phyloP scores from a whole-genome alignment of 169 alveolate genomes.

The Pseudocohnilembus persalinus region DNA sequence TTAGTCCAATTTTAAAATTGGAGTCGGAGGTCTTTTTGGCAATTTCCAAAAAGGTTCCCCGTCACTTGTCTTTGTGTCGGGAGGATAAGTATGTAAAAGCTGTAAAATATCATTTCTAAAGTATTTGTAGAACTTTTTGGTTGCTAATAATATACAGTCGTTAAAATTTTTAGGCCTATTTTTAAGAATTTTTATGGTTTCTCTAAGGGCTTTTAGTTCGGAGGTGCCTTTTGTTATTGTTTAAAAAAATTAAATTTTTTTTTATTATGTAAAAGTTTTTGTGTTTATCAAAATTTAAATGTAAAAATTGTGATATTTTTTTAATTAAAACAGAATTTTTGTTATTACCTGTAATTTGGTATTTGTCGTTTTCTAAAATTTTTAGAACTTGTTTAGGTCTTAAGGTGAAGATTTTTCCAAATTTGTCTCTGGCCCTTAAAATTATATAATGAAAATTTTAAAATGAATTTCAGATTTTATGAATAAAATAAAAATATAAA shows the following conservation, averaged over 20 bases:
- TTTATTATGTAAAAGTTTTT: too few relatives aligned
- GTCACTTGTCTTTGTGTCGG: conserved; percentile 75
- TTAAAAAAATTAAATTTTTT: background rate
- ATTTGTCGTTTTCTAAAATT: conserved; percentile 45
- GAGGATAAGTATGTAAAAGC: conserved; percentile 78
- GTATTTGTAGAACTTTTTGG: conserved; percentile 68
- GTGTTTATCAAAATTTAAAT: too few relatives aligned
- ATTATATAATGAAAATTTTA: too few relatives aligned
- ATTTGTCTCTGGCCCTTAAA: conserved; percentile 87
- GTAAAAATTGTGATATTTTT: too few relatives aligned
- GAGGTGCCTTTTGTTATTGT: conserved; percentile 28
- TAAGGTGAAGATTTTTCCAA: conserved; percentile 70
- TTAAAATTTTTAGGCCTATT: conserved; percentile 71
- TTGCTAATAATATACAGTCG: conserved; percentile 71
- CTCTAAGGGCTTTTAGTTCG: conserved; percentile 56
- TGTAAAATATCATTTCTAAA: conserved; percentile 71
- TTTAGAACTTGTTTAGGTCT: conserved; percentile 61
- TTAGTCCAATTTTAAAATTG: conserved; percentile 45
- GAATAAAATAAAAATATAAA: too few relatives aligned
- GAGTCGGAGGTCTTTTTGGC: conserved; percentile 78
- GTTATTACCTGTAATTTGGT: background rate
- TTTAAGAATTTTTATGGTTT: conserved; percentile 54
- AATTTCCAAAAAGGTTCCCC: conserved; percentile 83
- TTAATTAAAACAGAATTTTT: too few relatives aligned
- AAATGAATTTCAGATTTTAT: too few relatives aligned